Percentiles rank a stretch among this genome's conserved stretches.
Evolutionary conservation across 2,329 filamentous ascomycete genomes (phyloP).

Genomic region (Westerdykella sp.): DNA sequence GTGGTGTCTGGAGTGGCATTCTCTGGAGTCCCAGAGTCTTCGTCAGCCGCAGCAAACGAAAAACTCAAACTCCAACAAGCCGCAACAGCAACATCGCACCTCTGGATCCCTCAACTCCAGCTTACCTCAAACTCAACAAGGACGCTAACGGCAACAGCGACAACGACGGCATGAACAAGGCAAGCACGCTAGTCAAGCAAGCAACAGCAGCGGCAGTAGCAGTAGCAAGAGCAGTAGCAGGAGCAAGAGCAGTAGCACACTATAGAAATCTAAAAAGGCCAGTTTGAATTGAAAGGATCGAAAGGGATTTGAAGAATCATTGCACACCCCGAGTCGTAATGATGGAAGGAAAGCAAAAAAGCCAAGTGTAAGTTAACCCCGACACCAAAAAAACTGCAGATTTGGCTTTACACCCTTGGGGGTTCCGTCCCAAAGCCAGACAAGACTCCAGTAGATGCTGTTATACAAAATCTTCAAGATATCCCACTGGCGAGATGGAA

Average conservation of each 20-base stretch:
- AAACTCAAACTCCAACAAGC: too few relatives aligned
- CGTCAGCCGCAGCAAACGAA: too few relatives aligned
- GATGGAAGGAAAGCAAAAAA: too few relatives aligned
- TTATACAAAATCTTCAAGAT: constrained; percentile 33
- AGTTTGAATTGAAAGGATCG: neutral
- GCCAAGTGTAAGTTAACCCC: too few relatives aligned
- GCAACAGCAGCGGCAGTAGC: constrained; percentile 17
- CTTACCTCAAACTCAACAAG: too few relatives aligned
- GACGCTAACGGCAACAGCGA: neutral
- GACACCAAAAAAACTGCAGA: too few relatives aligned
- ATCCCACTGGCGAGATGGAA: constrained; percentile 27
- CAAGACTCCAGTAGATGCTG: constrained; percentile 8
- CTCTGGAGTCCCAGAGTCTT: too few relatives aligned
- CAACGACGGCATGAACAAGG: constrained; percentile 19
- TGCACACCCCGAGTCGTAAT: constrained; percentile 16
- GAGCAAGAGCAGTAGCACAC: constrained; percentile 19
- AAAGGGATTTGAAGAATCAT: constrained; percentile 17
- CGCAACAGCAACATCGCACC: too few relatives aligned
- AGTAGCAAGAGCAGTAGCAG: constrained; percentile 18
- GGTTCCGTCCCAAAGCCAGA: constrained; percentile 24
- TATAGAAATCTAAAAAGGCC: constrained; percentile 32
- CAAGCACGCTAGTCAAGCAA: constrained; percentile 12
- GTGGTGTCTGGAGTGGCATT: too few relatives aligned
- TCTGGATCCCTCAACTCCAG: too few relatives aligned
- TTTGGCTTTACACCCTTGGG: constrained; percentile 22